These are phyloP conservation scores for Kernera saxatilis DNA, from an alignment of 345 rosid genomes.

Conservation along the genomic window DNA sequence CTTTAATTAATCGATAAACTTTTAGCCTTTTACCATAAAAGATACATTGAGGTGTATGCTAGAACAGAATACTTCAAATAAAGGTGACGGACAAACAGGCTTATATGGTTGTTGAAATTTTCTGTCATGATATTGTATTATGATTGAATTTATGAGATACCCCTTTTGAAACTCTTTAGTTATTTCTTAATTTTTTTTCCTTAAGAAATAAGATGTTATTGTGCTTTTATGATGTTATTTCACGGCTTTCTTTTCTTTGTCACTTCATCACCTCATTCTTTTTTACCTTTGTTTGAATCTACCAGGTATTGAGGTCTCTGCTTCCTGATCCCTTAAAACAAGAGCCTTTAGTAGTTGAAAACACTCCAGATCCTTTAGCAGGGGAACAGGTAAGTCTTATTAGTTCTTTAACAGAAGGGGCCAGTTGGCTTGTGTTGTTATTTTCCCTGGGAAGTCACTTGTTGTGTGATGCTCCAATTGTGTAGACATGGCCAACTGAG, in stretches of 20 bases:
- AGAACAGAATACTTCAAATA: neutral
- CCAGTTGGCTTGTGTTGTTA: neutral
- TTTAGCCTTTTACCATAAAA: neutral
- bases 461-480: slow-evolving; percentile 22
- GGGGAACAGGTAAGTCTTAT: slow-evolving; percentile 74
- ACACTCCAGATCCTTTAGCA: slow-evolving; percentile 76
- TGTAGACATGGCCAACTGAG: slow-evolving; percentile 96
- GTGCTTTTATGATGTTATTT: neutral
- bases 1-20: neutral
- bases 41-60: neutral
- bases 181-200: neutral
- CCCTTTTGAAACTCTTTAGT: neutral
- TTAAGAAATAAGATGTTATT: neutral
- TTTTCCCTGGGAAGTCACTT: neutral
- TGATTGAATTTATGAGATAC: neutral
- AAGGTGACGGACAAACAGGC: neutral
- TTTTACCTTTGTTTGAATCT: neutral
- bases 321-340: slow-evolving; percentile 59
- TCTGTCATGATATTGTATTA: neutral
- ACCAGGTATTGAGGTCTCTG: slow-evolving; percentile 57
- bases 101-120: neutral
- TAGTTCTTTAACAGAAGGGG: neutral
- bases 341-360: slow-evolving; percentile 75
- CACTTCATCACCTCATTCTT: neutral
- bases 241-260: neutral